phyloP scores from a whole-genome alignment of 176 grass and related monocot genomes.

The Oryza officinalis region DNA sequence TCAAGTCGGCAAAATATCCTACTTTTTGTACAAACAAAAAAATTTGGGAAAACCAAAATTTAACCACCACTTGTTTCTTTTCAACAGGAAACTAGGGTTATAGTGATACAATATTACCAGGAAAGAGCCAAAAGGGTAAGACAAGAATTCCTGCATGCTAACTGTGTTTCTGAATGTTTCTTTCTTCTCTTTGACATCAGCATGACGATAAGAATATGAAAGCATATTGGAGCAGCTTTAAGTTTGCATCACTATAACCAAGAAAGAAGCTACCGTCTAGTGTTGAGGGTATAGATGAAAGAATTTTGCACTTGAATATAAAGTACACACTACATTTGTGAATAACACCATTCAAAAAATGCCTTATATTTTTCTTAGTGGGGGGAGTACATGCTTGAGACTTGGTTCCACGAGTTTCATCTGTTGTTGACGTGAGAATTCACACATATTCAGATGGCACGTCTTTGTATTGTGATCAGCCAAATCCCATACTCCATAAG shows the following conservation, averaged over 20 bases:
- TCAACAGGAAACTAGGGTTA: constrained; percentile 28
- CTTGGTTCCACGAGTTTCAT: constrained; percentile 12
- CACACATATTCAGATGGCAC: neutral
- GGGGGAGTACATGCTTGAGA: neutral
- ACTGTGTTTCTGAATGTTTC: constrained; percentile 11
- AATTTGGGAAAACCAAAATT: constrained; percentile 10
- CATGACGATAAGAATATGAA: constrained; percentile 44
- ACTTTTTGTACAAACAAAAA: constrained; percentile 4
- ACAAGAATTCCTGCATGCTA: neutral
- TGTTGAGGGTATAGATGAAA: neutral
- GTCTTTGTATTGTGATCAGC: neutral
- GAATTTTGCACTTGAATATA: neutral
- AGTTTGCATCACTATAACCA: constrained; percentile 4
- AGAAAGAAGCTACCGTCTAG: constrained; percentile 1
- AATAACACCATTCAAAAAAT: neutral
- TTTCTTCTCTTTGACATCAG: constrained; percentile 28
- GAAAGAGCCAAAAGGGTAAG: constrained; percentile 26
- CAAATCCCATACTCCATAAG: constrained; percentile 6
- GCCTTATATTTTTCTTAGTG: neutral
- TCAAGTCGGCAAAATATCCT: neutral
- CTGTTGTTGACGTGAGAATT: constrained; percentile 19
- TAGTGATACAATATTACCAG: constrained; percentile 2
- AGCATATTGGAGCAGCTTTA: constrained; percentile 22
- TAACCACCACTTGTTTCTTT: neutral
- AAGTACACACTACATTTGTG: neutral